phyloP scores from a whole-genome alignment of 164 flowering plant genomes.

The Vitis riparia region DNA sequence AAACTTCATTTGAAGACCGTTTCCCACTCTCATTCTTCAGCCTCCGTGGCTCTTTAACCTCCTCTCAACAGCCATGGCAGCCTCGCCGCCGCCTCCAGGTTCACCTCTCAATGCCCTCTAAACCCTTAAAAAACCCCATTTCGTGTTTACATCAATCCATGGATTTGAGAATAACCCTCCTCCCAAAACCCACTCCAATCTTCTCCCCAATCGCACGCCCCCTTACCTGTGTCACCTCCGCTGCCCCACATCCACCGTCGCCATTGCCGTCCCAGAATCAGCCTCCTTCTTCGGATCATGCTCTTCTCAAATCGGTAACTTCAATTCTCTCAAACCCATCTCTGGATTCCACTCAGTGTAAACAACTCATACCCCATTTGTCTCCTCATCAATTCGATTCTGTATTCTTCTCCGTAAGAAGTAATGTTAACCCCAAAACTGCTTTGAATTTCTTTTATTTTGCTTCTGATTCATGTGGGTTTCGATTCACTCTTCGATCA shows the following conservation, averaged over 20 bases:
- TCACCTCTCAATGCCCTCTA: no score
- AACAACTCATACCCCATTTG: slow-evolving; percentile 29
- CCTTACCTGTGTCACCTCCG: slow-evolving; percentile 18
- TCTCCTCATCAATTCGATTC: slow-evolving; percentile 50
- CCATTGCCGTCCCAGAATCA: background rate
- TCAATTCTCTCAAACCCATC: slow-evolving; percentile 50
- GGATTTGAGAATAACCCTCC: slow-evolving; percentile 27
- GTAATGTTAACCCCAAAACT: slow-evolving; percentile 46
- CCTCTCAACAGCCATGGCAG: no score
- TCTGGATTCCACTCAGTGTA: slow-evolving; percentile 44
- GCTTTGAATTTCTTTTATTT: slow-evolving; percentile 57
- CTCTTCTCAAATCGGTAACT: slow-evolving; percentile 24
- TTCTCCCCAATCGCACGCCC: slow-evolving; percentile 22
- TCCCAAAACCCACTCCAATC: slow-evolving; percentile 9
- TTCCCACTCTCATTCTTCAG: no score
- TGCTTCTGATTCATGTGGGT: slow-evolving; percentile 36
- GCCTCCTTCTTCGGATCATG: slow-evolving; percentile 6
- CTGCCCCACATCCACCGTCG: slow-evolving; percentile 8
- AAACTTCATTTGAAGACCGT: no score
- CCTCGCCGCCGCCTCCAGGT: no score
- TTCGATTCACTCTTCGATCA: slow-evolving; percentile 52
- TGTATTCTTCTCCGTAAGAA: slow-evolving; percentile 29
- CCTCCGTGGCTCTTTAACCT: no score
- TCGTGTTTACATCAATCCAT: slow-evolving; percentile 12
- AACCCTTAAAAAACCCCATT: no score